Percentiles rank a stretch among this genome's conserved stretches.
Evolutionary conservation across 2,329 filamentous ascomycete species (phyloP).

Genomic region (Scytalidium sp.): DNA sequence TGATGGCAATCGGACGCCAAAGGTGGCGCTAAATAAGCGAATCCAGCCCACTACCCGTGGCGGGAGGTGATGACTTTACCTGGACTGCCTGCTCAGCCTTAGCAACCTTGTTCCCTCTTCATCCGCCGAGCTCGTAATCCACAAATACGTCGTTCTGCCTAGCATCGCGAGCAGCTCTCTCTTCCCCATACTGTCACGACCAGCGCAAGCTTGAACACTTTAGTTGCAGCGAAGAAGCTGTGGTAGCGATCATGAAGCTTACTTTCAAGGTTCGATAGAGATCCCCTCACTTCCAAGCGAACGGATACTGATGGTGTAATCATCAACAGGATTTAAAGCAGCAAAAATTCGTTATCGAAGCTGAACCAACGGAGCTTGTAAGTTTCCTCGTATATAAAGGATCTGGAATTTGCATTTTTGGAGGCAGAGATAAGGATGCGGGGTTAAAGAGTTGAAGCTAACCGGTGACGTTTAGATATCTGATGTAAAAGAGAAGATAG

Average conservation of each 20-base stretch:
- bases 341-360: slow-evolving; percentile 95
- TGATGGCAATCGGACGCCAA: not conserved
- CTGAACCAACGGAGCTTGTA: slow-evolving; percentile 90
- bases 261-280: slow-evolving; percentile 60
- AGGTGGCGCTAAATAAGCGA: not conserved
- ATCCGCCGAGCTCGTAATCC: not conserved
- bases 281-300: slow-evolving; percentile 20
- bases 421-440: not conserved
- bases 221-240: not conserved
- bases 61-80: not conserved
- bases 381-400: slow-evolving; percentile 30
- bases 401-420: no score
- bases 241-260: slow-evolving; percentile 58
- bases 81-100: not conserved
- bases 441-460: slow-evolving; percentile 2
- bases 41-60: not conserved
- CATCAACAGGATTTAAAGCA: slow-evolving; percentile 87
- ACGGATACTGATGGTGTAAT: slow-evolving; percentile 18
- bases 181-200: not conserved
- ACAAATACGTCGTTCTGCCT: not conserved
- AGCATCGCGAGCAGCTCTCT: not conserved
- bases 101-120: not conserved
- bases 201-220: not conserved
- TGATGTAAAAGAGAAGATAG: slow-evolving; percentile 88
- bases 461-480: slow-evolving; percentile 62